A percentile compares a stretch with the other conserved stretches of the same genome.
Conservation (phyloP, 768 basidiomycete genomes). For the Hydnum rufescens region DNA sequence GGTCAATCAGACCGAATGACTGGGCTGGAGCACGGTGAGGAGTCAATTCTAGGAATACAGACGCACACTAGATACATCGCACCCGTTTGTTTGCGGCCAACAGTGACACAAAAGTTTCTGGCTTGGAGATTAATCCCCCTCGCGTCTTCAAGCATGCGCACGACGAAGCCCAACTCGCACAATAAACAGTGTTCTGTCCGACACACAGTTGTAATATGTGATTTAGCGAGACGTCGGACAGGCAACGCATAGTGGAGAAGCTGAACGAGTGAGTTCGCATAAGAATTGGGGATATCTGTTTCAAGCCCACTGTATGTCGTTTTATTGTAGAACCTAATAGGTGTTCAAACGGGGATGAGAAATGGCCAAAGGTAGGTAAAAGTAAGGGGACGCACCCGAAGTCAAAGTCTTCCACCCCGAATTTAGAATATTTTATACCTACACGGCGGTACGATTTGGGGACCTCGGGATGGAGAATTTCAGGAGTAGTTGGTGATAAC, state of each 20-base stretch:
- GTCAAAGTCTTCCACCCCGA: constrained; percentile 97
- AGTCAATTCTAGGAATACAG: neutral
- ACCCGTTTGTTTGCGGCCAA: constrained; percentile 80
- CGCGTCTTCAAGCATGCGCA: constrained; percentile 91
- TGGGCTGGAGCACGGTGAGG: constrained; percentile 21
- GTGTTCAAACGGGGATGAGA: neutral
- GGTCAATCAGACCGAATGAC: constrained; percentile 78
- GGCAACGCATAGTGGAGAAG: constrained; percentile 71
- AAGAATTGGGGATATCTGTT: constrained; percentile 92
- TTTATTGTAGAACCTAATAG: constrained; percentile 72
- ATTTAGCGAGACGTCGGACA: constrained; percentile 66
- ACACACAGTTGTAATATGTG: constrained; percentile 80
- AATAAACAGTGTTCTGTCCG: constrained; percentile 79
- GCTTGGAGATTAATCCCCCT: constrained; percentile 87
- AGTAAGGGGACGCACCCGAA: constrained; percentile 74
- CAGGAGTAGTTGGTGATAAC: constrained; percentile 10
- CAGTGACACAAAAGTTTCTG: constrained; percentile 90
- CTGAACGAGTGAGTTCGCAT: constrained; percentile 81
- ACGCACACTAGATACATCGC: constrained; percentile 7
- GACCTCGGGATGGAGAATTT: constrained; percentile 36
- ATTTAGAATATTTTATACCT: constrained; percentile 96
- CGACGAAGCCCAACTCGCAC: constrained; percentile 88
- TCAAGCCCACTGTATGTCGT: constrained; percentile 83
- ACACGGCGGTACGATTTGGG: constrained; percentile 76
- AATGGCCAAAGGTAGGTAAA: constrained; percentile 1